Base-by-base conservation (phyloP, 2,329 filamentous ascomycete species). In the Alternaria sp. region DNA sequence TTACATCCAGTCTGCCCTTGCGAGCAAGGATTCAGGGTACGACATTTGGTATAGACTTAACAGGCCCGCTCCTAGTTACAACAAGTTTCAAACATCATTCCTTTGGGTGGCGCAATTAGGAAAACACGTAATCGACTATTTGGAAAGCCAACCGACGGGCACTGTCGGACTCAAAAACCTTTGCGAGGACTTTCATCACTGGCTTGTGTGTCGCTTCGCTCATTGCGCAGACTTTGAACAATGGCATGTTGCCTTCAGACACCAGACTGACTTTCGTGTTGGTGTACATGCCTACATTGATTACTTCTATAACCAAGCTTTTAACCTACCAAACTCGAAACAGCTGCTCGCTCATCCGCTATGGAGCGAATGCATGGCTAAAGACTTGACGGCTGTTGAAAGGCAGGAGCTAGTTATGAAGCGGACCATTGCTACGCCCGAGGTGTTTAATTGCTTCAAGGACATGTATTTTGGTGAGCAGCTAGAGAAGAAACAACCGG, bases 121-220 rank as follows among this genome's bases (percentile, higher is more conserved):
- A 0, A 94, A 93, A 69, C 87, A 92, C 66, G 83, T 90, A 24
- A 81, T 93, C 1, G 89, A 93, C 61, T 95, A 84, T 63, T 79
- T 90, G 46, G 65, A 74, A 2, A 56, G 68, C 1, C 51, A 72
- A 3, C 28, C 56, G 0, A 11, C 33, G 10, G 53, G 62, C 2
- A 65, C 72, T 8, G 82, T 90, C 1, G 44, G 21, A 74, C 77
- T 0, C 78, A 93, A 0, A 54, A 77, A 3, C 51, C 93, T 95
- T 62, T 78, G 80, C 8, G 56, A 57, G 0, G 67, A 80, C 0
- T 95, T 95, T 62, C 72, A 77, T 31, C 51, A 59, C 0, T 93
- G 89, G 88, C 69, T 90, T 0, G 24, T 62, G 0, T 60, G 70
- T 0, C 72, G 68, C 0, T 87, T 91, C 62, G 62, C 67, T 0